These are phyloP conservation scores for Pythium dissotocum DNA, from an alignment of 352 stramenopile genomes.

Conservation along the genomic window DNA sequence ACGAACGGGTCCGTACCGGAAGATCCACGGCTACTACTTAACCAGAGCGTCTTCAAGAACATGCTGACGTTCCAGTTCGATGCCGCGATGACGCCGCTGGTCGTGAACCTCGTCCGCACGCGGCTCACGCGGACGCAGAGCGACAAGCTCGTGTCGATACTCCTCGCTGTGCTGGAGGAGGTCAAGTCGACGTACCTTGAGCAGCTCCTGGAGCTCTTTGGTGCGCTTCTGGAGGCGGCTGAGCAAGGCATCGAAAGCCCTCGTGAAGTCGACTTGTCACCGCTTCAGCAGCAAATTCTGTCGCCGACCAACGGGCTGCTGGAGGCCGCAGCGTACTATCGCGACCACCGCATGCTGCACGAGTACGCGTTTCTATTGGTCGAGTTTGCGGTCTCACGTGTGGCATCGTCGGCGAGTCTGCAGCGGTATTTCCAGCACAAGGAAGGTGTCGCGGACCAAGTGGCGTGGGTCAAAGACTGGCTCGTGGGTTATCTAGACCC, in stretches of 20 bases:
- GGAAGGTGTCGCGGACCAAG: constrained; percentile 32
- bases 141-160: constrained; percentile 50
- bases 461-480: constrained; percentile 55
- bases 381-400: constrained; percentile 44
- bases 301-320: constrained; percentile 54
- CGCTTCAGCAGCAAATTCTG: constrained; percentile 50
- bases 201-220: constrained; percentile 46
- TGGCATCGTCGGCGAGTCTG: constrained; percentile 31
- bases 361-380: constrained; percentile 60
- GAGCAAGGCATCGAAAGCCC: constrained; percentile 1
- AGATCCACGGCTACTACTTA: constrained; percentile 44
- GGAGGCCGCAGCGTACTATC: constrained; percentile 65
- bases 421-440: constrained; percentile 44
- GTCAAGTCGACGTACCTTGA: constrained; percentile 51
- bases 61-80: constrained; percentile 42
- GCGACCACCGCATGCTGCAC: constrained; percentile 44
- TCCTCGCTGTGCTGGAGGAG: constrained; percentile 68
- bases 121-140: constrained; percentile 26
- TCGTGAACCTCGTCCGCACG: constrained; percentile 15
- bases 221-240: constrained; percentile 37
- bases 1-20: constrained; percentile 10
- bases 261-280: neutral
- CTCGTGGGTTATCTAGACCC: constrained; percentile 47
- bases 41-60: constrained; percentile 49
- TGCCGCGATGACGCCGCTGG: constrained; percentile 28